Evolutionary conservation across 2,329 filamentous ascomycete species (phyloP), one percentile per base, ranked within the genome.

Genomic region (Huntiella abstrusa): DNA sequence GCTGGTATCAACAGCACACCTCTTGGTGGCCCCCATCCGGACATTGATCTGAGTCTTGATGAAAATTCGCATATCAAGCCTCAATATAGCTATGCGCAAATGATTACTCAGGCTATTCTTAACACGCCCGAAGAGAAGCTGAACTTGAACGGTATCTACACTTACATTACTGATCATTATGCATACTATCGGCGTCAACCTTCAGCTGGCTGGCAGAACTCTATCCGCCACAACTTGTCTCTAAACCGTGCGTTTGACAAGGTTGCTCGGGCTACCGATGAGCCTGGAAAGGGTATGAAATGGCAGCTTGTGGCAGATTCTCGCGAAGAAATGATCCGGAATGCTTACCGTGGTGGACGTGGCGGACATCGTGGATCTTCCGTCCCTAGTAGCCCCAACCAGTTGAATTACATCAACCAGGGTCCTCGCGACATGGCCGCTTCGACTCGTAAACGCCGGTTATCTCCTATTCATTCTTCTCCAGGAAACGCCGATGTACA

Each of bases 221-320:
- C 86, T 0, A 98, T 98, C 53, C 80, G 91, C 10, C 91, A 98
- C 60, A 98, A 98, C 55, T 63, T 98, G 11, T 96, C 91, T 1
- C 64, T 98, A 37, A 96, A 93, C 61, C 94, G 95, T 59, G 77
- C 81, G 0, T 98, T 98, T 57, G 79, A 86, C 55, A 98, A 98
- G 61, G 82, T 94, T 6, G 83, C 91, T 3, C 79, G 91, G 41
- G 80, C 83, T 12, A 94, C 86, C 0, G 85, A 96, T 54, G 91
- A 98, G 59, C 91, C 91, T 16, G 91, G 91, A 10, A 98, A 98
- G 60, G 91, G 91, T 22, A 96, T 95, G 86, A 96, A 96, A 59
- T 98, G 91, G 91, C 84, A 88, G 61, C 87, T 98, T 56, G 77
- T 84, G 3, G 72, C 83, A 1, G 83, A 92, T 52, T 73, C 80